Conservation (phyloP, 2,329 filamentous ascomycete genomes). For the Fusarium falciforme region DNA sequence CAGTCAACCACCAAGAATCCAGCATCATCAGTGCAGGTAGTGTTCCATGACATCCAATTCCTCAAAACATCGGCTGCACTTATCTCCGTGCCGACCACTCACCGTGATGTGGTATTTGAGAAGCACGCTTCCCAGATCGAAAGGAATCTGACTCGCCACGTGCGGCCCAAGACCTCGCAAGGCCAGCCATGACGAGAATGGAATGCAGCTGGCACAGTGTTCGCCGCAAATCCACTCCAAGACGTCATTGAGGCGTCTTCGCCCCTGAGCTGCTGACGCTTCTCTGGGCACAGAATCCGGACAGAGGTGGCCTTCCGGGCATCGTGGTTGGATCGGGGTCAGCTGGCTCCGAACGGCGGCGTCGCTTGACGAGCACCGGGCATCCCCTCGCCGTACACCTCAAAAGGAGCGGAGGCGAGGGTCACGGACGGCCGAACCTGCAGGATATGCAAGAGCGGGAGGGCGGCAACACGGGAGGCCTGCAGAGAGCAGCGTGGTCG, state of each 20-base stretch:
- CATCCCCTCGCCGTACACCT: conserved; percentile 18
- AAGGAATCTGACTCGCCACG: conserved; percentile 6
- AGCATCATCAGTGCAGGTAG: background rate
- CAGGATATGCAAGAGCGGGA: conserved; percentile 31
- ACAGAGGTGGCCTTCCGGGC: background rate
- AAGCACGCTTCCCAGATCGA: background rate
- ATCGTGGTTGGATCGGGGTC: conserved; percentile 20
- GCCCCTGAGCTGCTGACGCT: background rate
- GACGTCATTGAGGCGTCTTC: conserved; percentile 1
- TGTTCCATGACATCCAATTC: background rate
- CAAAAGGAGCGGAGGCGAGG: conserved; percentile 18
- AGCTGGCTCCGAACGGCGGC: conserved; percentile 11
- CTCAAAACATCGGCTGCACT: background rate
- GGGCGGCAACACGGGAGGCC: conserved; percentile 30
- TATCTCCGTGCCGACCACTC: background rate
- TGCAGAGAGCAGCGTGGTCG: conserved; percentile 20
- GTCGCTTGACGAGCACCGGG: conserved; percentile 26
- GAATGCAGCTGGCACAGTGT: conserved; percentile 15
- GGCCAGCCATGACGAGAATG: background rate
- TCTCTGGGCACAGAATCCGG: background rate
- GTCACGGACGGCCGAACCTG: conserved; percentile 23
- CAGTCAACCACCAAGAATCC: background rate
- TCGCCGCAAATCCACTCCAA: background rate
- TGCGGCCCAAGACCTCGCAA: background rate
- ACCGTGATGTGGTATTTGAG: background rate